Conservation (phyloP, 169 alveolate genomes). For the Plasmodium chabaudi region DNA sequence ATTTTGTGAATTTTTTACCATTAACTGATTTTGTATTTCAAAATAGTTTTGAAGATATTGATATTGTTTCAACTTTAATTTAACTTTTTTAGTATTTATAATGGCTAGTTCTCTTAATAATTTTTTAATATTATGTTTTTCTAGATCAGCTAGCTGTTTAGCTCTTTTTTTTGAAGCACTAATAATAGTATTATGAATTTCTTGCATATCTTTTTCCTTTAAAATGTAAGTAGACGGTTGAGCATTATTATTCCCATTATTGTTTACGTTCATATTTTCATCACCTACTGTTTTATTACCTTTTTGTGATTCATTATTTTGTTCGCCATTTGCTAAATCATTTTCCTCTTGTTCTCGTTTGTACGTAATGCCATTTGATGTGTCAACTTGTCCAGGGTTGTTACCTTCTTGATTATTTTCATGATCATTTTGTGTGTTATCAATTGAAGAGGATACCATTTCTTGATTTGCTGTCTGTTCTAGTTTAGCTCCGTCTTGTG, state of each 20-base stretch:
- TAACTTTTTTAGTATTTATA: slow-evolving; percentile 40
- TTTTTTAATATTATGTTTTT: slow-evolving; percentile 59
- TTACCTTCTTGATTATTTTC: too few species aligned
- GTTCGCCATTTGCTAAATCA: too few species aligned
- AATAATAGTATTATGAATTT: slow-evolving; percentile 60
- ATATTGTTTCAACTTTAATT: slow-evolving; percentile 63
- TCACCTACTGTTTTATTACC: not conserved
- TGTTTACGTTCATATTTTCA: not conserved
- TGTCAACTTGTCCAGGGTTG: too few species aligned
- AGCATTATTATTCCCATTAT: slow-evolving; percentile 3
- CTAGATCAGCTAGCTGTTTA: slow-evolving; percentile 47
- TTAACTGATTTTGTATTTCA: slow-evolving; percentile 47
- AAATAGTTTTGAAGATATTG: slow-evolving; percentile 59
- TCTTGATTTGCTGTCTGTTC: too few species aligned
- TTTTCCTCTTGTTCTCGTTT: not conserved
- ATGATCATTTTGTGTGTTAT: too few species aligned
- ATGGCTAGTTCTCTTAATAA: slow-evolving; percentile 36
- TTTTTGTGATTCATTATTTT: not conserved
- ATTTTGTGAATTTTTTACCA: slow-evolving; percentile 8
- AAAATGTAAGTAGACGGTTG: slow-evolving; percentile 51
- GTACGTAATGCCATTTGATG: too few species aligned
- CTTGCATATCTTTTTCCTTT: slow-evolving; percentile 64
- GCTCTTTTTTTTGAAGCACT: slow-evolving; percentile 72
- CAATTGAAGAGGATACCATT: too few species aligned
- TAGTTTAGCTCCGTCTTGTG: too few species aligned